Base-by-base conservation (phyloP, 768 basidiomycete species). In the Suillus decipiens region DNA sequence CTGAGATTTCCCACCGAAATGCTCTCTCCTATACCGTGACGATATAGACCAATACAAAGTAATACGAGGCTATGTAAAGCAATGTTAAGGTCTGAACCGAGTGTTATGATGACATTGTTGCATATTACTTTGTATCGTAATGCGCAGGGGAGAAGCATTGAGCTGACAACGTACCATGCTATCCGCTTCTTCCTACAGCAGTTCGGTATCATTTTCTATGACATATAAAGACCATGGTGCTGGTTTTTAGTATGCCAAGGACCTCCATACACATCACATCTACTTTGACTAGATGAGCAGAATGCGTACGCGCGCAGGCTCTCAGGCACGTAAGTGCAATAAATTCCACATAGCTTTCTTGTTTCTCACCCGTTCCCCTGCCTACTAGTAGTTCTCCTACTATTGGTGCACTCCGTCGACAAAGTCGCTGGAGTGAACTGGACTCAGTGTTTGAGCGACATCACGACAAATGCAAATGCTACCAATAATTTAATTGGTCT, bases 391-490 rank as follows among this genome's bases (percentile, higher is more conserved):
- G 24, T 14, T 28, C 47, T 48, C 47, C 28, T 48, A 28, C 36
- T 56, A 28, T 22, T 56, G 22, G 15, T 56, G 15, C 22, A 56
- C 4, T 14, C 55, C 24, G 15, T 17, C 4, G 22, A 22, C 37
- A 55, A 14, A 17, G 45, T 19, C 47, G 24, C 15, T 4, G 60
- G 9, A 34, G 47, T 11, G 0, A 47, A 71, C 33, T 54, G 67
- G 59, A 3, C 57, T 3, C 65, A 64, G 31, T 73, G 73, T 42
- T 53, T 74, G 0, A 5, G 0, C 19, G 19, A 63, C 8, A 50
- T 69, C 11, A 47, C 70, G 62, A 1, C 58, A 64, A n/a, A 34
- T 47, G 58, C 61, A 19, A 60, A 28, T 31, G 5, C 2, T 34
- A 66, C 43, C 1, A 57, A 28, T 17, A 10, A 59, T 17, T 12